phyloP scores from a whole-genome alignment of 352 stramenopile genomes.

The Globisporangium barbulae region DNA sequence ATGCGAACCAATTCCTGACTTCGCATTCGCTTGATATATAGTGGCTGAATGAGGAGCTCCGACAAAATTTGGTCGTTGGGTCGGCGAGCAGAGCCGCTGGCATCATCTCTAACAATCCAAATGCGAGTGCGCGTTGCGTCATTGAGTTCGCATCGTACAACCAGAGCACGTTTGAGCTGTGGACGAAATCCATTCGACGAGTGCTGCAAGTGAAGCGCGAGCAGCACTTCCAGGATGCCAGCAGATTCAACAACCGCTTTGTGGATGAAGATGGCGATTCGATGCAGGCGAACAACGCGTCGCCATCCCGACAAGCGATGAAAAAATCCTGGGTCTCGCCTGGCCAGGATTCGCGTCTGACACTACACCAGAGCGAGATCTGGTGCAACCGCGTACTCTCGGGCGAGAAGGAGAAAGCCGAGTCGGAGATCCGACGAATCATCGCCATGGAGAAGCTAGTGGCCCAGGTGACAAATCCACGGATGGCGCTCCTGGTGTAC shows the following conservation, averaged over 20 bases:
- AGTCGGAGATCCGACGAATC: constrained; percentile 79
- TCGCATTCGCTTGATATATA: neutral
- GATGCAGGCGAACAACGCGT: constrained; percentile 15
- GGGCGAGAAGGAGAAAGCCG: constrained; percentile 78
- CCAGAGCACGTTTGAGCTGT: constrained; percentile 83
- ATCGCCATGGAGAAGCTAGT: constrained; percentile 86
- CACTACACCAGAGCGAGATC: constrained; percentile 80
- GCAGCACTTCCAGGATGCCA: constrained; percentile 24
- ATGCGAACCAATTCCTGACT: neutral
- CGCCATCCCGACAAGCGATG: constrained; percentile 6
- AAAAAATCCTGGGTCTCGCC: constrained; percentile 64
- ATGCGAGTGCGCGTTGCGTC: constrained; percentile 58
- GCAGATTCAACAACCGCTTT: neutral
- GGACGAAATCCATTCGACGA: constrained; percentile 78
- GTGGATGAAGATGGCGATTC: constrained; percentile 9
- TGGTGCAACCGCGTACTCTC: constrained; percentile 82
- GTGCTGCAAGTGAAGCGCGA: constrained; percentile 60
- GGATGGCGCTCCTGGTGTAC: constrained; percentile 86
- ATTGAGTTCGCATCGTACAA: constrained; percentile 80
- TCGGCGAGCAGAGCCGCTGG: constrained; percentile 40
- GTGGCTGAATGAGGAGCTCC: constrained; percentile 74
- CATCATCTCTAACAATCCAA: constrained; percentile 49
- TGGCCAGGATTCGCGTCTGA: constrained; percentile 78
- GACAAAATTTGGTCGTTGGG: constrained; percentile 46
- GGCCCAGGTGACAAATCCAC: constrained; percentile 63